These are phyloP conservation scores for Curvularia sp. DNA, from an alignment of 2,329 filamentous ascomycete genomes.

Conservation along the genomic window DNA sequence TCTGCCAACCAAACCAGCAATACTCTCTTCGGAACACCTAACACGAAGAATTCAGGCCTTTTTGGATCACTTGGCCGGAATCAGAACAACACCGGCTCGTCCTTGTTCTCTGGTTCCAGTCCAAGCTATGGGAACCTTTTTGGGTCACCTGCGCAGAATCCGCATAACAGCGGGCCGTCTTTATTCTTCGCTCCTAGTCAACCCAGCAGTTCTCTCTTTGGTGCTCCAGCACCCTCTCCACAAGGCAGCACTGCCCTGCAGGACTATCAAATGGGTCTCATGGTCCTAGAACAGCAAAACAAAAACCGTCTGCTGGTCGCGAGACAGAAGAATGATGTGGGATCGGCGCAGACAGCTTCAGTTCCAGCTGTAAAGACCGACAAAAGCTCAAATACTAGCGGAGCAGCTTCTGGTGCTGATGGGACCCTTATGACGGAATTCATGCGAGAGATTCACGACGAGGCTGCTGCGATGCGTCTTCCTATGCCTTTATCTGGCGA, in stretches of 20 bases:
- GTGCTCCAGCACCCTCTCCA: background rate
- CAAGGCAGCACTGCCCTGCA: conserved; percentile 59
- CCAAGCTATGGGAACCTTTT: background rate
- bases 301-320: background rate
- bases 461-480: background rate
- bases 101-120: background rate
- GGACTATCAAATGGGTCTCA: conserved; percentile 85
- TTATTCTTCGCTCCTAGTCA: background rate
- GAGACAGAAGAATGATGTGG: background rate
- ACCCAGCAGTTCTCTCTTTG: background rate
- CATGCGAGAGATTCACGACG: background rate
- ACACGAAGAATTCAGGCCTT: background rate
- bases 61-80: background rate
- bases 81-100: background rate
- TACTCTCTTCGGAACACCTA: background rate
- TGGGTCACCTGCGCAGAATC: background rate
- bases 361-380: no score
- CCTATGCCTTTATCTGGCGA: conserved; percentile 25
- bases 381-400: no score
- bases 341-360: background rate
- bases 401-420: background rate
- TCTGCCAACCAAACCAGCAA: background rate
- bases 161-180: background rate
- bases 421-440: background rate
- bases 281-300: conserved; percentile 84